phyloP scores from a whole-genome alignment of 139 green algal species.

The Tetradesmus obliquus region DNA sequence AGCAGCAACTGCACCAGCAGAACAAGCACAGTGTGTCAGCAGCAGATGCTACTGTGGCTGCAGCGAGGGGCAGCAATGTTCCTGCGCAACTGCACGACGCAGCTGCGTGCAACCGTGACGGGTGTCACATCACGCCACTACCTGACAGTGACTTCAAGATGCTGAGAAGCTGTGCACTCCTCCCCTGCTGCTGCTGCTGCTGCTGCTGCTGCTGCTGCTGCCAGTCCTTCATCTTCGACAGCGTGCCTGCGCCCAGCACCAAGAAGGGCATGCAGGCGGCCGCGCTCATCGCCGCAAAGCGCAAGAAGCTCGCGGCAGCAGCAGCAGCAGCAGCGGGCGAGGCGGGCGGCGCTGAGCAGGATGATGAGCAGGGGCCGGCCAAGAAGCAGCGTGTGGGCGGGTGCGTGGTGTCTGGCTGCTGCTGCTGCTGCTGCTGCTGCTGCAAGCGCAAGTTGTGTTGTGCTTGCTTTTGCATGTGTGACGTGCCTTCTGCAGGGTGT shows the following conservation, averaged over 20 bases:
- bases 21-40: too few relatives aligned
- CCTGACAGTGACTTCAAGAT: too few relatives aligned
- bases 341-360: not conserved
- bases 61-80: too few relatives aligned
- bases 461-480: too few relatives aligned
- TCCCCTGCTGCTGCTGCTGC: not conserved
- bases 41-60: too few relatives aligned
- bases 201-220: not conserved
- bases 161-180: too few relatives aligned
- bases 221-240: conserved; percentile 37
- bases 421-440: conserved; percentile 6
- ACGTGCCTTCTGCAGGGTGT: too few relatives aligned
- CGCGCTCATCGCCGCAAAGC: conserved; percentile 33
- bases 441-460: not conserved
- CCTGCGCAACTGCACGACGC: too few relatives aligned
- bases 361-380: conserved; percentile 20
- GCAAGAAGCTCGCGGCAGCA: conserved; percentile 6
- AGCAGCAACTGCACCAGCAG: not conserved
- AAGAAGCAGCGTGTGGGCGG: conserved; percentile 8
- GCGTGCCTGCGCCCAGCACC: conserved; percentile 31
- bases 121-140: too few relatives aligned
- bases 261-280: conserved; percentile 44
- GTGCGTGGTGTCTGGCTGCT: not conserved
- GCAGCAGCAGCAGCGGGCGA: not conserved
- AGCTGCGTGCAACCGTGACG: too few relatives aligned